These are phyloP conservation scores for Larix sibirica DNA, from an alignment of 83 land plant species.

Conservation along the genomic window DNA sequence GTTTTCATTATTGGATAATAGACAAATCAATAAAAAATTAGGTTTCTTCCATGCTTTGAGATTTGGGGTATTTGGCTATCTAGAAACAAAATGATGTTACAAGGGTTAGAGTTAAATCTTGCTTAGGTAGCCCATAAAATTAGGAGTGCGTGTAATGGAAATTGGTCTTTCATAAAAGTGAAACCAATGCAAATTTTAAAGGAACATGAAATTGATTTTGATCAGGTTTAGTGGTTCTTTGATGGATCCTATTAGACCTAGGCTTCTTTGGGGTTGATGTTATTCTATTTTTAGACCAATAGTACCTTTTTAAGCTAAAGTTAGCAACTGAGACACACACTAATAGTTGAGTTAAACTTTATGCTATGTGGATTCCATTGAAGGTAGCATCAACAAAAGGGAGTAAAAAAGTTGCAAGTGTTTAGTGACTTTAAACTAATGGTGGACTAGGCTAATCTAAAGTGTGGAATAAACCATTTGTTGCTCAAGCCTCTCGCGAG, in stretches of 20 bases:
- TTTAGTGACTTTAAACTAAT: too few species aligned
- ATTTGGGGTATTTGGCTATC: background rate
- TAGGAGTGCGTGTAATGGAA: background rate
- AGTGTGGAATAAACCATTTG: too few species aligned
- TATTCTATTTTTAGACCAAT: background rate
- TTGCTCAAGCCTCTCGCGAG: too few species aligned
- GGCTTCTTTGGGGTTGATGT: background rate
- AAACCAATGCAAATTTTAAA: too few species aligned
- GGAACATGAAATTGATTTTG: background rate
- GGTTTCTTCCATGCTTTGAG: background rate
- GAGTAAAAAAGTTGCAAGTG: too few species aligned
- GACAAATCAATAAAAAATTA: background rate
- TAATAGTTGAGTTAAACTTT: too few species aligned
- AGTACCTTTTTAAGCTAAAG: too few species aligned
- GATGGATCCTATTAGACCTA: background rate
- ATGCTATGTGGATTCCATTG: too few species aligned
- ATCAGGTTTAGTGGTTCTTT: background rate
- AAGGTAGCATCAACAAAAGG: too few species aligned
- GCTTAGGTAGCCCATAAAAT: background rate
- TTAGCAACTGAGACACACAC: too few species aligned
- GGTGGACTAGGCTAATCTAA: too few species aligned
- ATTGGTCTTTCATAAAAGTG: background rate
- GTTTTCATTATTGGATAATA: background rate
- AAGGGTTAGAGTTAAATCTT: background rate
- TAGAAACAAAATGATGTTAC: background rate